phyloP scores from a whole-genome alignment of 495 filamentous ascomycete species.

The Penicillium silybi region DNA sequence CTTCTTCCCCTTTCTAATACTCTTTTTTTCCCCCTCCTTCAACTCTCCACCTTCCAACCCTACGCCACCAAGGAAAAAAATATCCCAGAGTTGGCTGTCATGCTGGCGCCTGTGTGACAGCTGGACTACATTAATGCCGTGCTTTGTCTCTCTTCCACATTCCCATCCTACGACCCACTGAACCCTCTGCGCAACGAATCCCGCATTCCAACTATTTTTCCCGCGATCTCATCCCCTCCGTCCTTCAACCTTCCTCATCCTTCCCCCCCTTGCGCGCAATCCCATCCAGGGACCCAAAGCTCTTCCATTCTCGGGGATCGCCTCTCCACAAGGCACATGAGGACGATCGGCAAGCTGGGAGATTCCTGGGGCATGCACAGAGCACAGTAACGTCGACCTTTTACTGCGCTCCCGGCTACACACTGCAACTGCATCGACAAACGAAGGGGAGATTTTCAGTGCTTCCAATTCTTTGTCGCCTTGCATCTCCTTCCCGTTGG shows the following conservation, averaged over 20 bases:
- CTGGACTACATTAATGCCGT: conserved; percentile 41
- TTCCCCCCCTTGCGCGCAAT: conserved; percentile 39
- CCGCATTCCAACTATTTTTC: conserved; percentile 36
- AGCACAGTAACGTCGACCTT: conserved; percentile 40
- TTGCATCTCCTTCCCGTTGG: conserved; percentile 31
- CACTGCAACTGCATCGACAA: conserved; percentile 24
- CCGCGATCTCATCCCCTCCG: conserved; percentile 5
- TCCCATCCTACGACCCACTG: conserved; percentile 40
- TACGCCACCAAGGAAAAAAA: conserved; percentile 15
- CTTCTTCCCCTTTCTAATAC: conserved; percentile 4
- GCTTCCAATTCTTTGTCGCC: conserved; percentile 34
- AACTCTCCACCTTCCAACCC: conserved; percentile 9
- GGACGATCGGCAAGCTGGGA: conserved; percentile 42
- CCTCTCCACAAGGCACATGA: conserved; percentile 39
- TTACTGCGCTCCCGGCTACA: conserved; percentile 31
- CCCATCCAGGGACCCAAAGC: conserved; percentile 31
- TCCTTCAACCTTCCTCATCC: conserved; percentile 3
- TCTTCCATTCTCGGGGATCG: conserved; percentile 30
- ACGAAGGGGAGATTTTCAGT: conserved; percentile 33
- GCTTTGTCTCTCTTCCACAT: conserved; percentile 41
- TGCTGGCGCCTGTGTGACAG: conserved; percentile 45
- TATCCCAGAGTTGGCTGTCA: conserved; percentile 30
- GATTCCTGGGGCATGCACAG: conserved; percentile 50
- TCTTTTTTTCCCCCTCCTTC: conserved; percentile 6
- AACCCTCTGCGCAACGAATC: conserved; percentile 34